Conservation (phyloP, 1,284 basidiomycete species). For the Agroathelia rolfsii region DNA sequence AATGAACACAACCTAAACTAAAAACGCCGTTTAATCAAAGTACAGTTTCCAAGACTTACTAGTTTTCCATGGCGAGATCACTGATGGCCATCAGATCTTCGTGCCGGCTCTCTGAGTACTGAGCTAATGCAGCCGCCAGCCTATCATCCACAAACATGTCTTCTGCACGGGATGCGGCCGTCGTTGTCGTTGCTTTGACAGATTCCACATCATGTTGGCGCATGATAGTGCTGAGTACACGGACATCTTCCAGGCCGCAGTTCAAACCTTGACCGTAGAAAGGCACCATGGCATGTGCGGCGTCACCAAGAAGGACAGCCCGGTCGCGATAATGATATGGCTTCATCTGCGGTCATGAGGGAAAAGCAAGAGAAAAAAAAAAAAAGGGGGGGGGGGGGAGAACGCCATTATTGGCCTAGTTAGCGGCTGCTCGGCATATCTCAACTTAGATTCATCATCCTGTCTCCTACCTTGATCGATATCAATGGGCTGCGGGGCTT, state of each 20-base stretch:
- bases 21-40: constrained; percentile 1
- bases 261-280: constrained; percentile 99
- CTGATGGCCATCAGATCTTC: constrained; percentile 86
- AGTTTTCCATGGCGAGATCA: constrained; percentile 90
- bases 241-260: constrained; percentile 95
- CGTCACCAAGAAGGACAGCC: constrained; percentile 85
- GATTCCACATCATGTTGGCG: constrained; percentile 57
- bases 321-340: constrained; percentile 90
- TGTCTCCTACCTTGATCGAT: constrained; percentile 77
- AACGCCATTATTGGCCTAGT: constrained; percentile 6
- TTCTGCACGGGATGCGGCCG: constrained; percentile 24
- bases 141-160: constrained; percentile 36
- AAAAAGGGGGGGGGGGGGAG: neutral
- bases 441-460: no score
- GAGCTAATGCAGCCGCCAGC: constrained; percentile 58
- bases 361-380: constrained; percentile 12
- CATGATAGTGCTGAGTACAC: constrained; percentile 75
- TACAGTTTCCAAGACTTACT: constrained; percentile 75
- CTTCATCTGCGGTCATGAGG: constrained; percentile 41
- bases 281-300: constrained; percentile 95
- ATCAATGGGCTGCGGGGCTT: constrained; percentile 88
- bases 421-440: no score
- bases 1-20: constrained; percentile 1
- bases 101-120: constrained; percentile 76
- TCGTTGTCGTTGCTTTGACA: constrained; percentile 15